These are phyloP conservation scores for Wickerhamiella australiensis DNA, from an alignment of 805 yeast genomes.

Conservation along the genomic window DNA sequence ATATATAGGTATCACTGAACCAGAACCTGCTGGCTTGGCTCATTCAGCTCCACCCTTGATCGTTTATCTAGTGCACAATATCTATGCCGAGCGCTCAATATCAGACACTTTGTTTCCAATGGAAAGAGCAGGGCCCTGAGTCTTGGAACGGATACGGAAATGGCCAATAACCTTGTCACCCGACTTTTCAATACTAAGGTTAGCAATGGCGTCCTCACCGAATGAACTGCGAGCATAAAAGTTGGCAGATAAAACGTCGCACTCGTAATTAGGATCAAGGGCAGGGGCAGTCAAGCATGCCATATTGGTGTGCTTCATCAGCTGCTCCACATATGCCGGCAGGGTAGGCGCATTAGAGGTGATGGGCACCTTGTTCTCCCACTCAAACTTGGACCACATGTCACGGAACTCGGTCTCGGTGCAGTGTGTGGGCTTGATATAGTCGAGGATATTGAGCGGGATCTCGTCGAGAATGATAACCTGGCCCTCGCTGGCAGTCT, in stretches of 20 bases:
- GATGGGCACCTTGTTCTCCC: slow-evolving; percentile 96
- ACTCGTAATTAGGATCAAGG: slow-evolving; percentile 35
- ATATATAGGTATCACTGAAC: no score
- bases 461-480: slow-evolving; percentile 89
- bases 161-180: slow-evolving; percentile 75
- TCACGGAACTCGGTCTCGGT: slow-evolving; percentile 81
- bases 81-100: slow-evolving; percentile 28
- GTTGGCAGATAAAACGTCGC: slow-evolving; percentile 88
- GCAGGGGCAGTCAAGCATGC: slow-evolving; percentile 86
- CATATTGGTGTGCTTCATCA: slow-evolving; percentile 84
- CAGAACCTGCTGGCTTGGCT: no score
- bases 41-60: background rate
- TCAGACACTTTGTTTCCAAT: slow-evolving; percentile 85
- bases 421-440: slow-evolving; percentile 88
- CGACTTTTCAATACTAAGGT: slow-evolving; percentile 79
- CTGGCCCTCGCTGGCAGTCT: slow-evolving; percentile 76
- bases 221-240: slow-evolving; percentile 83
- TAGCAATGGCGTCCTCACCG: slow-evolving; percentile 96
- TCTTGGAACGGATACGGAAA: slow-evolving; percentile 91
- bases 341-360: slow-evolving; percentile 33
- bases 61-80: background rate
- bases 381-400: slow-evolving; percentile 99
- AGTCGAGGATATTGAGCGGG: slow-evolving; percentile 93
- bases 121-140: slow-evolving; percentile 91
- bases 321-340: slow-evolving; percentile 62